Conservation (phyloP, 345 rosid genomes). For the Pistacia vera region DNA sequence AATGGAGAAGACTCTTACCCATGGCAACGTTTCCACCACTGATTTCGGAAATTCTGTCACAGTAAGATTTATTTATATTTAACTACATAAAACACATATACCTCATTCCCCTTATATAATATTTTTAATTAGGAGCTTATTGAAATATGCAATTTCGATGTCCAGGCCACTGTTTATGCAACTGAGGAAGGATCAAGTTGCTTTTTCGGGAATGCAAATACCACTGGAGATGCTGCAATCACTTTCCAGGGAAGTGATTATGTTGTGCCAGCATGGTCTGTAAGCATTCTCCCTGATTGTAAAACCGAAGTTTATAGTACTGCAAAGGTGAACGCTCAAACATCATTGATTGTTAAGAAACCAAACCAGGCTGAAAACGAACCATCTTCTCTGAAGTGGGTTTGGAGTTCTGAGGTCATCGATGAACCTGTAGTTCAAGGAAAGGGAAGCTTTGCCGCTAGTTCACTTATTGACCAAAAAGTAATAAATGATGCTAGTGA, state of each 20-base stretch:
- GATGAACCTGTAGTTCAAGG: slow-evolving; percentile 30
- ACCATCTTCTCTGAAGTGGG: slow-evolving; percentile 45
- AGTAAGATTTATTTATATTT: no score
- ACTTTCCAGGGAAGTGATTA: slow-evolving; percentile 45
- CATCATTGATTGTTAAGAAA: no score
- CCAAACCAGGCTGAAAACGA: slow-evolving; percentile 37
- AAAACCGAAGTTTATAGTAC: slow-evolving; percentile 57
- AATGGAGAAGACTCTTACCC: slow-evolving; percentile 54
- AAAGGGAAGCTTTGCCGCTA: slow-evolving; percentile 31
- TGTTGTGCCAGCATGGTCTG: no score
- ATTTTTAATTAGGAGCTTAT: no score
- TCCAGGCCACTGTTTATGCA: slow-evolving; percentile 49
- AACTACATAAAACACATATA: no score
- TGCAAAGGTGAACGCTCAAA: slow-evolving; percentile 66
- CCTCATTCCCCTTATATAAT: no score
- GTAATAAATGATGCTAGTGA: slow-evolving; percentile 50
- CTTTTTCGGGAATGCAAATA: slow-evolving; percentile 56
- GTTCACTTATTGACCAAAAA: slow-evolving; percentile 60
- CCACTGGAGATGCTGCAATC: slow-evolving; percentile 40
- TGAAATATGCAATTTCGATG: not conserved
- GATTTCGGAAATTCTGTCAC: no score
- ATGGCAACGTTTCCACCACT: slow-evolving; percentile 42
- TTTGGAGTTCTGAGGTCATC: slow-evolving; percentile 59
- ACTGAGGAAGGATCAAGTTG: slow-evolving; percentile 46
- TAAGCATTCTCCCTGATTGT: no score